Evolutionary conservation across 2,329 filamentous ascomycete species (phyloP).

Genomic region (Ascochyta fabae): DNA sequence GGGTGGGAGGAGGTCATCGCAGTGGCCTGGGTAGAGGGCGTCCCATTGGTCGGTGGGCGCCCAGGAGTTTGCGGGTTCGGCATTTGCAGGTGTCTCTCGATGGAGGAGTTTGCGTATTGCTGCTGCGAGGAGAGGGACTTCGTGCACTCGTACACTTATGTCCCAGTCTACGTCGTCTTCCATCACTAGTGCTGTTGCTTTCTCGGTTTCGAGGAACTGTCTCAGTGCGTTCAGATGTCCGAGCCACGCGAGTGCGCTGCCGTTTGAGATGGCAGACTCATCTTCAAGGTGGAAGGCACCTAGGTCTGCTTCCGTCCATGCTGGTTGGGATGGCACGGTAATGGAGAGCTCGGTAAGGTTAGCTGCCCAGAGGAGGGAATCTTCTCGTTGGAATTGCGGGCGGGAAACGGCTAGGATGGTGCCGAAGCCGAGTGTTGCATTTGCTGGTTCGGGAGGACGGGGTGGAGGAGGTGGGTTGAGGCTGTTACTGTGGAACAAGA

Average conservation of each 20-base stretch:
- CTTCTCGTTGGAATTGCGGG: conserved; percentile 41
- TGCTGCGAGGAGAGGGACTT: conserved; percentile 27
- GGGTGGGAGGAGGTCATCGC: conserved; percentile 42
- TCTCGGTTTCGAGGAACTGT: conserved; percentile 20
- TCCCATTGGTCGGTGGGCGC: conserved; percentile 36
- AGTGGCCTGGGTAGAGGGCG: conserved; percentile 51
- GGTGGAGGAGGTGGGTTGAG: not conserved
- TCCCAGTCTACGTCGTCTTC: conserved; percentile 41
- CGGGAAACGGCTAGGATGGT: conserved; percentile 50
- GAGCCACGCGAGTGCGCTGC: not conserved
- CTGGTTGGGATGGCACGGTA: conserved; percentile 47
- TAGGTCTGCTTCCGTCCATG: conserved; percentile 48
- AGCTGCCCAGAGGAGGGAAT: conserved; percentile 46
- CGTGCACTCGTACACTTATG: conserved; percentile 24
- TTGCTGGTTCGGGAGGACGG: conserved; percentile 8
- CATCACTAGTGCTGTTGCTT: conserved; percentile 36
- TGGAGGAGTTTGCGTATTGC: not conserved
- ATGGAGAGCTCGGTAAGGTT: conserved; percentile 49
- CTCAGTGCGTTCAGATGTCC: not conserved
- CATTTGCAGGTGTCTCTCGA: not conserved
- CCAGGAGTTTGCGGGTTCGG: not conserved
- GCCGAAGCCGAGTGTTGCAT: conserved; percentile 39
- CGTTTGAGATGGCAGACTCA: not conserved
- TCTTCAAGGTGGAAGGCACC: conserved; percentile 21
- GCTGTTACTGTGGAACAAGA: not conserved